Evolutionary conservation across 2,329 filamentous ascomycete species (phyloP).

Genomic region (Hymenoscyphus occultus): DNA sequence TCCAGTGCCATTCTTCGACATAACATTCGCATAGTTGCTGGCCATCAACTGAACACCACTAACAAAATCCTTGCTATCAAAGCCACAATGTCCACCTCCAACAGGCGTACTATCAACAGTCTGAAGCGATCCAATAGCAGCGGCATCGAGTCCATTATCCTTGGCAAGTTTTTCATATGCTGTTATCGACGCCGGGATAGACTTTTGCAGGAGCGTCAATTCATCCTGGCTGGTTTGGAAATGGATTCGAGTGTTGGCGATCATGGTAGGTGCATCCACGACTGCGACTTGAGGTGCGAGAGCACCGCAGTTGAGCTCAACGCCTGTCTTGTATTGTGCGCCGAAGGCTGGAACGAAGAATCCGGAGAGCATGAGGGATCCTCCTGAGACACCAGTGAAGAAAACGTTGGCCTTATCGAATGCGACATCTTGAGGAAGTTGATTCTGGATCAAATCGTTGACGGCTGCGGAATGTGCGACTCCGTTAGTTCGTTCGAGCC

Average conservation of each 20-base stretch:
- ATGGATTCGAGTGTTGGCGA: constrained; percentile 50
- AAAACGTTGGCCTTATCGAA: constrained; percentile 52
- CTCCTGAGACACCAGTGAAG: constrained; percentile 57
- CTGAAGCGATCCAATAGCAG: constrained; percentile 49
- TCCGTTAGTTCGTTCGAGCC: constrained; percentile 52
- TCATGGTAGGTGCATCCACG: constrained; percentile 41
- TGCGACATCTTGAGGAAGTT: constrained; percentile 51
- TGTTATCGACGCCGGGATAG: constrained; percentile 48
- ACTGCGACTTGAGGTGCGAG: constrained; percentile 52
- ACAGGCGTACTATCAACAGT: constrained; percentile 55
- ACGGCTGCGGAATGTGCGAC: constrained; percentile 55
- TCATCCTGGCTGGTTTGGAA: constrained; percentile 55
- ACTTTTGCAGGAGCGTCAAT: constrained; percentile 46
- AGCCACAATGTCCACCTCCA: constrained; percentile 57
- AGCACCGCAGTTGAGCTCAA: constrained; percentile 55
- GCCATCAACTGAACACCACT: constrained; percentile 57
- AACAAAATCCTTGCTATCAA: constrained; percentile 52
- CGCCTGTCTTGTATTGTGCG: constrained; percentile 41
- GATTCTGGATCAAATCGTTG: constrained; percentile 47
- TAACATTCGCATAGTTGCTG: constrained; percentile 50
- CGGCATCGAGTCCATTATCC: constrained; percentile 42
- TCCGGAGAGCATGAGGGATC: constrained; percentile 50
- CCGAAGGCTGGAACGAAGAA: constrained; percentile 54
- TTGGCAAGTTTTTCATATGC: constrained; percentile 51
- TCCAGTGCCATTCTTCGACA: constrained; percentile 50